Base-by-base conservation (phyloP, 75 land plant genomes). In the Cunninghamia lanceolata region DNA sequence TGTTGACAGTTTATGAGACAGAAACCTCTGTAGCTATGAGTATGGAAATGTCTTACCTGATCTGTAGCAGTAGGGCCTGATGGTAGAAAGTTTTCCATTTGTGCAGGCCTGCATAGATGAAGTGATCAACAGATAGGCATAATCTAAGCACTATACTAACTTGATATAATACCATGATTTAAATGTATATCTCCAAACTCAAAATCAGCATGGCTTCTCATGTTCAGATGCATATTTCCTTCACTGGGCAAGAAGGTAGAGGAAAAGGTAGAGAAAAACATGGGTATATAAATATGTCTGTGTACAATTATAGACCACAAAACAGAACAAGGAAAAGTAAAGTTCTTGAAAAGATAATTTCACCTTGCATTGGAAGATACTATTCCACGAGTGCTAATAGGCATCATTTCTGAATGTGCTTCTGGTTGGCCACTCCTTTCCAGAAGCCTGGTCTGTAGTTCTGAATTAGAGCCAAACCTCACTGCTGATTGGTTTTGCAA, bases 361-460 rank as follows among this genome's bases (percentile, higher is more conserved):
- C 86, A 86, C 89, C 85, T 39, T 84, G 80, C 40, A 47, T 56
- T 59, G 38, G 90, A 42, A 52, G 85, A 42, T 86, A 85, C 53
- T 25, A 10, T 43, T 63, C 74, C 82, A 73, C 73, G 82, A 66
- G 86, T 34, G 84, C 75, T 68, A 38, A 43, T 43, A 42, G 82
- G 50, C 14, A 2, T 43, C 82, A 43, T 79, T 79, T 43, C 46
- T 43, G 85, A 47, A 68, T 32, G 63, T 40, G 87, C 30, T 32
- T 83, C 86, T 1, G 85, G 82, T 50, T 82, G 90, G 63, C 40
- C 83, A 46, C 63, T 85, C 42, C 88, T 86, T 66, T 94, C 99
- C 73, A 97, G 82, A 16, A 97, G 91, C 85, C 96, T 92, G 28
- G 96, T 85, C 74, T 96, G 91, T 68, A 97, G 89, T 46, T 86